Base-by-base conservation (phyloP, 495 filamentous ascomycete species). In the Aspergillus sparsus region DNA sequence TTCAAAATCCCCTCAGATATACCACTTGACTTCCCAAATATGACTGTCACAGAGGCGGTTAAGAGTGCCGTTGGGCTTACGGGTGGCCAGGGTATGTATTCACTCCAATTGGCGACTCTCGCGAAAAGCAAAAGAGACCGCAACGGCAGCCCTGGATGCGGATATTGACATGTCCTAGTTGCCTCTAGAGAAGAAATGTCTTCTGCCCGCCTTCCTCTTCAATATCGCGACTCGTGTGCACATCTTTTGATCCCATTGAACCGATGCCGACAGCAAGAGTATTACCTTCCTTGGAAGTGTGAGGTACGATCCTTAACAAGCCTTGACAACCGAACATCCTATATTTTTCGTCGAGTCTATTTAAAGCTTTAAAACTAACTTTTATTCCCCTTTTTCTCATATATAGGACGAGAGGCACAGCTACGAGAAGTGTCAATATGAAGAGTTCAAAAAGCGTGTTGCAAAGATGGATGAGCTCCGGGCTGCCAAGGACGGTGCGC, bases 401-500 rank as follows among this genome's bases (percentile, higher is more conserved):
- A 6, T 50, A 8, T 57, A 97, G 94, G 83, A 89, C 70, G 94
- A 98, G 82, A 82, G 94, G 81, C 94, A 98, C 76, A 87, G 83
- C 68, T 98, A 98, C 80, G 94, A 98, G 71, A 98, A 97, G 74
- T 98, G 94, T 86, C 94, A 98, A 68, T 98, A 98, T 79, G 88
- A 87, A 42, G 94, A 97, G 71, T 98, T 98, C 83, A 96, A 96
- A 87, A 92, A 92, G 83, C 88, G 94, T 35, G 94, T 98, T 58
- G 89, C 89, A 58, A 97, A 95, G 86, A 98, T 98, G 95, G 86
- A 97, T 67, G 94, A 98, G 81, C 78, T 98, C 58, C 83, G 92
- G 66, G 92, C 83, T 49, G 86, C 88, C 37, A 98, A 96, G 84
- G 88, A 81, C 34, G 91, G 90, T 36, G 87, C 84, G 66, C 84